These are phyloP conservation scores for Spirogloea muscicola DNA, from an alignment of 139 green algal genomes.

Conservation along the genomic window DNA sequence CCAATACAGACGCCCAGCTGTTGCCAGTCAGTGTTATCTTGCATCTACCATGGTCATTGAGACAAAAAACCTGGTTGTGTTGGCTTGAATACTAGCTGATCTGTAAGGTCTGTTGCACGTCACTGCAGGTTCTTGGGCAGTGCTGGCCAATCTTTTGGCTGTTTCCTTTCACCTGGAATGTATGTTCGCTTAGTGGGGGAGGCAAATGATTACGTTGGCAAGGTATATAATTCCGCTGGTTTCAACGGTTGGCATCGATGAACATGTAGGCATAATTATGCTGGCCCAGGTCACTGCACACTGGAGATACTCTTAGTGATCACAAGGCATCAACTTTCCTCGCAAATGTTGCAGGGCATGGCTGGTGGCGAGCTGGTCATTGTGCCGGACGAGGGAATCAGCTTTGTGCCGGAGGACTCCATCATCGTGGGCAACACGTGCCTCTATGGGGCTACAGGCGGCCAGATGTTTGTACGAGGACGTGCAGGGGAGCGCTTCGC, in stretches of 20 bases:
- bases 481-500: slow-evolving; percentile 78
- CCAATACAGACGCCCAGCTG: too few species aligned
- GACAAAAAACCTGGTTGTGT: too few species aligned
- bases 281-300: too few species aligned
- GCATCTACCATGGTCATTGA: too few species aligned
- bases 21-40: too few species aligned
- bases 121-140: slow-evolving; percentile 61
- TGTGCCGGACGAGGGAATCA: slow-evolving; percentile 64
- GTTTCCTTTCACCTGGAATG: slow-evolving; percentile 66
- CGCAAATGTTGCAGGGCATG: slow-evolving; percentile 89
- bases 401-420: slow-evolving; percentile 62
- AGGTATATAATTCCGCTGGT: too few species aligned
- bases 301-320: too few species aligned
- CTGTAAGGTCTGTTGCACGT: too few species aligned
- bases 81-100: too few species aligned
- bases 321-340: too few species aligned
- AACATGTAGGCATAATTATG: background rate
- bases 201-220: slow-evolving; percentile 99
- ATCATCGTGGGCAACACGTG: slow-evolving; percentile 96
- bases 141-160: slow-evolving; percentile 84
- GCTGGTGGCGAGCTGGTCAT: slow-evolving; percentile 89
- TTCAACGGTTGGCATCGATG: background rate
- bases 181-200: slow-evolving; percentile 78
- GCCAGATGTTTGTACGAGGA: slow-evolving; percentile 87
- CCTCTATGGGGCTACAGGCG: slow-evolving; percentile 96